phyloP scores from a whole-genome alignment of 176 grass and related monocot species.

The Eleusine coracana region DNA sequence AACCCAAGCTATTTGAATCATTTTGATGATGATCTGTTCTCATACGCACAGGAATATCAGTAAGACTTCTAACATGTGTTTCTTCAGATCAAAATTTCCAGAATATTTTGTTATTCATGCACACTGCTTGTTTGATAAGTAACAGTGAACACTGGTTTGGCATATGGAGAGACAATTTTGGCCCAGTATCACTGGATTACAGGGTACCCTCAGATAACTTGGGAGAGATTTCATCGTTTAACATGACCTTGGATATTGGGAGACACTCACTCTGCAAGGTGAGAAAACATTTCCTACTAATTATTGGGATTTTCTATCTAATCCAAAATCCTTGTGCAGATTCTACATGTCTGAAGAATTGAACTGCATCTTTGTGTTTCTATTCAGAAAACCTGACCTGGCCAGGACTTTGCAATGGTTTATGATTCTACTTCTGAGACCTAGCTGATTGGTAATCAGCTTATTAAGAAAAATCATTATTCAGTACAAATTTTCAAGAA shows the following conservation, averaged over 20 bases:
- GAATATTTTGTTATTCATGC: slow-evolving; percentile 5
- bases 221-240: background rate
- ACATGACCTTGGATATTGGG: background rate
- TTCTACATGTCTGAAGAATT: background rate
- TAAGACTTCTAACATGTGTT: too few species aligned
- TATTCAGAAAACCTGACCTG: background rate
- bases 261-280: background rate
- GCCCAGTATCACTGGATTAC: background rate
- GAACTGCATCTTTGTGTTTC: background rate
- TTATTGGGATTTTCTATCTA: background rate
- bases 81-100: background rate
- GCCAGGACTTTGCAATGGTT: too few species aligned
- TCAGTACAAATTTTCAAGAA: background rate
- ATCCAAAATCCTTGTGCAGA: background rate
- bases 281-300: background rate
- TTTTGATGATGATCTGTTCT: background rate
- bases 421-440: too few species aligned
- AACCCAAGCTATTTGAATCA: background rate
- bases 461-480: background rate
- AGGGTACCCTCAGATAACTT: background rate
- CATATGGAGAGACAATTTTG: background rate
- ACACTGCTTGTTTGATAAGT: background rate
- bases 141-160: too few species aligned
- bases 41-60: too few species aligned
- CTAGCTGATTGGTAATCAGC: too few species aligned